A percentile compares a stretch with the other conserved stretches of the same genome.
These are phyloP conservation scores for Corymbia citriodora DNA, from an alignment of 441 rosid species.

Conservation along the genomic window DNA sequence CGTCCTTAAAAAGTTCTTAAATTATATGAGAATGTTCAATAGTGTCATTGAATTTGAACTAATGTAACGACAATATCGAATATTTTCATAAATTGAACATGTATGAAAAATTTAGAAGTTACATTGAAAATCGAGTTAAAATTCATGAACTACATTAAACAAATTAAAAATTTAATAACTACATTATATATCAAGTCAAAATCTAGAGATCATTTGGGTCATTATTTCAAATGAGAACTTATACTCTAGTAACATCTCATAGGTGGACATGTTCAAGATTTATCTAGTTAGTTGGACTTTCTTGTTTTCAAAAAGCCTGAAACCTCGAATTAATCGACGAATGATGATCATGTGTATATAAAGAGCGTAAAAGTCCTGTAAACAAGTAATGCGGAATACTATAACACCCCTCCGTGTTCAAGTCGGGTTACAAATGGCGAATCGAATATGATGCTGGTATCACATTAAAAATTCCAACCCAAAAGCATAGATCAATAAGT, in stretches of 20 bases:
- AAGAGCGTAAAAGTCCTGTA: fast-evolving
- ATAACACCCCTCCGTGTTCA: neutral
- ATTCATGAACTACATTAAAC: fast-evolving
- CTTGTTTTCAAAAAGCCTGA: fast-evolving
- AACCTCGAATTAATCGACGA: neutral
- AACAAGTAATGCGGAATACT: neutral
- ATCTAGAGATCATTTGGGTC: neutral
- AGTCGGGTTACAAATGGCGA: neutral
- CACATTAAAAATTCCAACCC: neutral
- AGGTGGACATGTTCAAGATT: too few species aligned
- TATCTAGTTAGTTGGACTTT: too few species aligned
- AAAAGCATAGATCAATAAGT: fast-evolving
- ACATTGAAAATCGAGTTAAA: neutral
- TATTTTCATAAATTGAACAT: too few species aligned
- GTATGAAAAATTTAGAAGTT: too few species aligned
- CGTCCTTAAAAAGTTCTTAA: fast-evolving
- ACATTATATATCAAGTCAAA: too few species aligned
- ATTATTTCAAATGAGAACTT: neutral
- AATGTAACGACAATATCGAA: too few species aligned
- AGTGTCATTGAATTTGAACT: too few species aligned
- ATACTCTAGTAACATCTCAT: neutral
- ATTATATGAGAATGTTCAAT: too few species aligned
- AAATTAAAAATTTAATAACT: fast-evolving
- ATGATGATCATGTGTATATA: neutral
- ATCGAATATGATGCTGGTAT: too few species aligned